Conservation (phyloP, 2,329 filamentous ascomycete species). For the Microascus cirrosus region DNA sequence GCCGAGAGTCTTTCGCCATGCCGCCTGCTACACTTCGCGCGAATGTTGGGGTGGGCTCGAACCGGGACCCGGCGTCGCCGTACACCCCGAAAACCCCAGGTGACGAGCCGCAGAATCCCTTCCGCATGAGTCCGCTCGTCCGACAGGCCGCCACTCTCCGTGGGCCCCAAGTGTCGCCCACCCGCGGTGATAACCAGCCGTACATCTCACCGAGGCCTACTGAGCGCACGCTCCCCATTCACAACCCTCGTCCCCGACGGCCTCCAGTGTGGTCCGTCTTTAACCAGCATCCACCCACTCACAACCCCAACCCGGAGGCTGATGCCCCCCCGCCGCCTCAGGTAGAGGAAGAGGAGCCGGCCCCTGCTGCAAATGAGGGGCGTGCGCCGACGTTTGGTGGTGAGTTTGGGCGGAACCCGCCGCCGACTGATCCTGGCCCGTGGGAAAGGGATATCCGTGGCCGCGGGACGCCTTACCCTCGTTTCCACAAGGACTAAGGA, state of each 20-base stretch:
- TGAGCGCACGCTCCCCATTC: not conserved
- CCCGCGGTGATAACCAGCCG: not conserved
- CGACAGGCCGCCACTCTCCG: not conserved
- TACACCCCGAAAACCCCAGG: not conserved
- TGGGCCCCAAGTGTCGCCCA: not conserved
- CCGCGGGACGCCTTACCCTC: not conserved
- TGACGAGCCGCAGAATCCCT: not conserved
- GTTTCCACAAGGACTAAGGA: not conserved
- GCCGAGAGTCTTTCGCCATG: not conserved
- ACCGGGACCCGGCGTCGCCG: not conserved
- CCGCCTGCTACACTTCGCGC: not conserved
- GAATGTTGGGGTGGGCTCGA: not conserved
- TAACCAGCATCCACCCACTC: not conserved
- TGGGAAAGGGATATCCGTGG: not conserved
- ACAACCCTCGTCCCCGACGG: not conserved
- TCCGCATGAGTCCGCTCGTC: not conserved
- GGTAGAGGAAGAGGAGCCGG: not conserved
- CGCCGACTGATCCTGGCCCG: not conserved
- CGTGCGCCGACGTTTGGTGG: not conserved
- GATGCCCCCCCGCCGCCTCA: not conserved
- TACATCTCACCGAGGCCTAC: not conserved
- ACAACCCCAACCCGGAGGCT: not conserved
- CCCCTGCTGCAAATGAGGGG: not conserved
- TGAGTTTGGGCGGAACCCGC: not conserved
- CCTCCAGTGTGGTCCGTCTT: not conserved